Evolutionary conservation across 306 rosid species (phyloP).

Genomic region (Canavalia gladiata): DNA sequence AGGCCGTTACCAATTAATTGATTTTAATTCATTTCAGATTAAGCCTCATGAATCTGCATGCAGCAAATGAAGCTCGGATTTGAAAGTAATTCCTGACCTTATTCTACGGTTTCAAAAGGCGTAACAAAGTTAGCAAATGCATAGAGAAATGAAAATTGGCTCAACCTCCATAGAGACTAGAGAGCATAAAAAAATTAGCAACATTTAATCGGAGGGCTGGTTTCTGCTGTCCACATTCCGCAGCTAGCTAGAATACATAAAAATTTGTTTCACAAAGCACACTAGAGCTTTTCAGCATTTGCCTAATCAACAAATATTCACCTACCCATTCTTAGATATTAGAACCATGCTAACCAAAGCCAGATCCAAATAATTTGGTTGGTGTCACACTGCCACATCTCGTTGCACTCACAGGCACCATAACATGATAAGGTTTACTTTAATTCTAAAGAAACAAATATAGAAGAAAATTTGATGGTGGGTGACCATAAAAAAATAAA

Average conservation of each 20-base stretch:
- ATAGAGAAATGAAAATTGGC: neutral
- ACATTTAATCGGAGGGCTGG: neutral
- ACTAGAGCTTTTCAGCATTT: neutral
- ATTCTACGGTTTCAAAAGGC: neutral
- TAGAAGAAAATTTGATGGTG: neutral
- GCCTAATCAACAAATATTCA: constrained; percentile 1
- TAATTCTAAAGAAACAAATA: neutral
- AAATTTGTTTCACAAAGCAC: constrained; percentile 6
- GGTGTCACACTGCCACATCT: neutral
- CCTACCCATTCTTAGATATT: neutral
- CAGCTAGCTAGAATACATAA: constrained; percentile 17
- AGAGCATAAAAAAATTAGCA: neutral
- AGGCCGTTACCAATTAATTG: neutral
- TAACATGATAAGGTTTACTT: neutral
- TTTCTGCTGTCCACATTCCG: constrained; percentile 4
- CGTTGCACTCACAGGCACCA: neutral
- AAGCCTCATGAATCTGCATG: neutral
- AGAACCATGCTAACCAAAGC: neutral
- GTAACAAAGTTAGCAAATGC: neutral
- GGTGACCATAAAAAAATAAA: neutral
- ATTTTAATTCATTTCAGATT: neutral
- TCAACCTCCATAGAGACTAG: neutral
- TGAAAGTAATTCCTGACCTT: neutral
- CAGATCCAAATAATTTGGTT: neutral
- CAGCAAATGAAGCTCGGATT: constrained; percentile 7